Evolutionary conservation across 257 asterid genomes (phyloP).

Genomic region (Schizonepeta tenuifolia): DNA sequence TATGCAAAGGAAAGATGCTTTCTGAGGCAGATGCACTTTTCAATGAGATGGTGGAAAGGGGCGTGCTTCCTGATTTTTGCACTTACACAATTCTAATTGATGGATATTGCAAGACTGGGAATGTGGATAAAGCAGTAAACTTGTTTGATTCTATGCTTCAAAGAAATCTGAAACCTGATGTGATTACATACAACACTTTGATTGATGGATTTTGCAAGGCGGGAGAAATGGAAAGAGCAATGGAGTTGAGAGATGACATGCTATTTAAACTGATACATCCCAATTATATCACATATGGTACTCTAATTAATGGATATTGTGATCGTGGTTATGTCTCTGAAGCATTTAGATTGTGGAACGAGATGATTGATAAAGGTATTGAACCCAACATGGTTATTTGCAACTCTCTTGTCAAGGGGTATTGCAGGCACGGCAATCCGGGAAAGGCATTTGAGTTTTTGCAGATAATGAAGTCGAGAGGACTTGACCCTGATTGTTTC

Average conservation of each 20-base stretch:
- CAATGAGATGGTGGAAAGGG: slow-evolving; percentile 77
- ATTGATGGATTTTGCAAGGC: slow-evolving; percentile 72
- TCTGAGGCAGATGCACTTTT: slow-evolving; percentile 61
- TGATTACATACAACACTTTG: slow-evolving; percentile 64
- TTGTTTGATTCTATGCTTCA: slow-evolving; percentile 57
- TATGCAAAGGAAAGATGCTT: slow-evolving; percentile 66
- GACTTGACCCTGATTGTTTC: slow-evolving; percentile 53
- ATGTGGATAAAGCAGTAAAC: slow-evolving; percentile 51
- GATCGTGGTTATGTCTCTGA: slow-evolving; percentile 50
- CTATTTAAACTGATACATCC: slow-evolving; percentile 51
- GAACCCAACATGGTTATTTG: slow-evolving; percentile 63
- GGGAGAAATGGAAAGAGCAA: slow-evolving; percentile 62
- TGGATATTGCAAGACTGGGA: slow-evolving; percentile 67
- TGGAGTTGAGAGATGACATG: slow-evolving; percentile 60
- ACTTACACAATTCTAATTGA: slow-evolving; percentile 66
- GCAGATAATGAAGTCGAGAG: slow-evolving; percentile 53
- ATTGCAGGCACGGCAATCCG: slow-evolving; percentile 60
- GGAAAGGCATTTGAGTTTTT: slow-evolving; percentile 58
- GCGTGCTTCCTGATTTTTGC: slow-evolving; percentile 69
- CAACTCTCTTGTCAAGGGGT: slow-evolving; percentile 72
- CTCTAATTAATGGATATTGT: slow-evolving; percentile 71
- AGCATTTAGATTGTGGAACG: slow-evolving; percentile 65
- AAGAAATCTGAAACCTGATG: slow-evolving; percentile 64
- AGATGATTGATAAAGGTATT: slow-evolving; percentile 62
- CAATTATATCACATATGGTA: slow-evolving; percentile 59